A percentile compares a stretch with the other conserved stretches of the same genome.
Conservation (phyloP, 2,329 filamentous ascomycete species). For the Hypomyces perniciosus region DNA sequence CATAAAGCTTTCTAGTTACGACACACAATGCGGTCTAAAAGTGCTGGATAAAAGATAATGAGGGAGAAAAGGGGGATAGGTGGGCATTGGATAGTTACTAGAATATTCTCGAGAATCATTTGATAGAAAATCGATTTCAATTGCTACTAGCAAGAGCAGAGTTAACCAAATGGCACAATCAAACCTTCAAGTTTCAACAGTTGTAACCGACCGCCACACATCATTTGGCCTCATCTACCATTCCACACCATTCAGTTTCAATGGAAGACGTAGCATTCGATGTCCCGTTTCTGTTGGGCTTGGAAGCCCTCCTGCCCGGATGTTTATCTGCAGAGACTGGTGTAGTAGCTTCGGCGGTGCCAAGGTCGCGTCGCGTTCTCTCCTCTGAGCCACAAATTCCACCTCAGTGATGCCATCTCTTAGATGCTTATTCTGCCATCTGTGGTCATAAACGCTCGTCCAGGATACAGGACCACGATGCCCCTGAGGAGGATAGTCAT, state of each 20-base stretch:
- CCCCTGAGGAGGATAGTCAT: constrained; percentile 43
- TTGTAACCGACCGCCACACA: no score
- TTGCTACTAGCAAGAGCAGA: no score
- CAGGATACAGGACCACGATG: constrained; percentile 32
- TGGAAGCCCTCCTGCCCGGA: constrained; percentile 42
- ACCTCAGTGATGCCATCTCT: constrained; percentile 34
- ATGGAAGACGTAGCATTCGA: constrained; percentile 32
- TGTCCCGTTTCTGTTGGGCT: constrained; percentile 22
- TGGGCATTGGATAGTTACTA: no score
- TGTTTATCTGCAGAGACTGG: constrained; percentile 47
- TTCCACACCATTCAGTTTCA: constrained; percentile 19
- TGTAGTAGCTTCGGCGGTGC: constrained; percentile 42
- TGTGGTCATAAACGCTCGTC: constrained; percentile 42
- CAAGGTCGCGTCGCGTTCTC: constrained; percentile 37
- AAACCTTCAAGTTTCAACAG: no score
- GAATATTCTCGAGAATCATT: no score
- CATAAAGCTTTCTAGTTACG: no score
- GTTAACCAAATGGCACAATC: no score
- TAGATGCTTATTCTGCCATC: constrained; percentile 42
- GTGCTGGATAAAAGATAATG: no score
- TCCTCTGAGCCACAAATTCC: constrained; percentile 39
- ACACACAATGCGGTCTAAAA: no score
- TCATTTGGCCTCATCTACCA: background rate
- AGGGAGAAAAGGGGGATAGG: no score
- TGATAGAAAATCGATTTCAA: no score